Evolutionary conservation across 495 filamentous ascomycete genomes (phyloP).

Genomic region (Evernia prunastri): DNA sequence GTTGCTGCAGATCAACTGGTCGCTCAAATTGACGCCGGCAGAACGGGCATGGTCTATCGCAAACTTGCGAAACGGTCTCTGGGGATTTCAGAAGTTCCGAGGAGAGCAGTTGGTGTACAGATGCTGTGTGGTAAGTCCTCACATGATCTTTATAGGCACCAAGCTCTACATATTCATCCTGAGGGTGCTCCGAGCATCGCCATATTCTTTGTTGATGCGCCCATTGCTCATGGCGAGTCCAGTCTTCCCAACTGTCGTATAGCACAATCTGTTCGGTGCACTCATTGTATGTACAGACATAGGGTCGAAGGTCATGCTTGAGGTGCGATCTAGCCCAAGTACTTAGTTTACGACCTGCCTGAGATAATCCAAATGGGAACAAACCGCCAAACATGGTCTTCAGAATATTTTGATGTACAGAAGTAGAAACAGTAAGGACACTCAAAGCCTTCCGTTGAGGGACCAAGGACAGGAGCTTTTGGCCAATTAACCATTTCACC

Average conservation of each 20-base stretch:
- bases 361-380: not conserved
- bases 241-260: constrained; percentile 29
- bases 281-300: constrained; percentile 30
- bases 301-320: constrained; percentile 31
- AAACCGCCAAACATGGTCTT: constrained; percentile 19
- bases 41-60: constrained; percentile 15
- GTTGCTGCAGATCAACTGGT: constrained; percentile 12
- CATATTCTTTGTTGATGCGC: constrained; percentile 15
- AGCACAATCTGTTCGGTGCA: constrained; percentile 25
- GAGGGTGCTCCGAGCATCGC: constrained; percentile 15
- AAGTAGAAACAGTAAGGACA: constrained; percentile 28
- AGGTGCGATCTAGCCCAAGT: constrained; percentile 23
- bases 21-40: constrained; percentile 4
- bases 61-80: constrained; percentile 7
- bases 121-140: not conserved
- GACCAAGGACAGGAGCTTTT: not conserved
- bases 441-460: constrained; percentile 11
- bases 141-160: constrained; percentile 12
- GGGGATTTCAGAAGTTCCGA: constrained; percentile 3
- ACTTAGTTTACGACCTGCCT: not conserved
- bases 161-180: not conserved
- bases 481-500: constrained; percentile 11
- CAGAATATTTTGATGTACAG: constrained; percentile 20
- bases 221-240: constrained; percentile 30
- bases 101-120: not conserved